phyloP scores from a whole-genome alignment of 192 early-diverging fungal genomes.

The Glomus cerebriforme region DNA sequence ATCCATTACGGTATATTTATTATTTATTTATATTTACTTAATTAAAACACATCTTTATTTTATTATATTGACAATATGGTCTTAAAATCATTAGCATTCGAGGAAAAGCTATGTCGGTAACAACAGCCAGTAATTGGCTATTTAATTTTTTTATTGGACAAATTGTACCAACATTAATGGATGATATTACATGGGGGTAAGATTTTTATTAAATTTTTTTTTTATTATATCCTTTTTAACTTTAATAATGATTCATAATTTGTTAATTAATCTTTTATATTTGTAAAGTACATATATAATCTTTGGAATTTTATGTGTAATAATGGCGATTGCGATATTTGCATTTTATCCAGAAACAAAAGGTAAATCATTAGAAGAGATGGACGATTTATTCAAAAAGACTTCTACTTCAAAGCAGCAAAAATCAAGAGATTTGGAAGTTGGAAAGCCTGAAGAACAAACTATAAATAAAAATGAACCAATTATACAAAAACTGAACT shows the following conservation, averaged over 20 bases:
- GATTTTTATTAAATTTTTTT: not conserved
- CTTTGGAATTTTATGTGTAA: constrained; percentile 68
- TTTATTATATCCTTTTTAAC: not conserved
- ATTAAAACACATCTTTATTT: not conserved
- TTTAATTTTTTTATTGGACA: constrained; percentile 81
- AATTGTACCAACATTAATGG: constrained; percentile 70
- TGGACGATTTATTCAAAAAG: constrained; percentile 82
- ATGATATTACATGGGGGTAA: constrained; percentile 34
- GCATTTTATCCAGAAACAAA: constrained; percentile 84
- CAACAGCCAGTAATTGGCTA: constrained; percentile 90
- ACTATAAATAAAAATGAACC: too few species aligned
- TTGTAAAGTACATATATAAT: constrained; percentile 66
- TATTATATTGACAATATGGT: too few species aligned
- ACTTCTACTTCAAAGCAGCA: too few species aligned
- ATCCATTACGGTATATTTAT: constrained; percentile 61
- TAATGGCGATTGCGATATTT: constrained; percentile 60
- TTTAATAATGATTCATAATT: too few species aligned
- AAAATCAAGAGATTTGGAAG: too few species aligned
- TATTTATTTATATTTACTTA: not conserved
- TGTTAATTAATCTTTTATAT: not conserved
- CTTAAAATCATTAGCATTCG: constrained; percentile 59
- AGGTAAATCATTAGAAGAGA: constrained; percentile 81
- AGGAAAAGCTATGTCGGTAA: constrained; percentile 80
- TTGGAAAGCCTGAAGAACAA: too few species aligned
- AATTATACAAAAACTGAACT: too few species aligned